Conservation (phyloP, 1,284 basidiomycete genomes). For the Leccinum solheimii region DNA sequence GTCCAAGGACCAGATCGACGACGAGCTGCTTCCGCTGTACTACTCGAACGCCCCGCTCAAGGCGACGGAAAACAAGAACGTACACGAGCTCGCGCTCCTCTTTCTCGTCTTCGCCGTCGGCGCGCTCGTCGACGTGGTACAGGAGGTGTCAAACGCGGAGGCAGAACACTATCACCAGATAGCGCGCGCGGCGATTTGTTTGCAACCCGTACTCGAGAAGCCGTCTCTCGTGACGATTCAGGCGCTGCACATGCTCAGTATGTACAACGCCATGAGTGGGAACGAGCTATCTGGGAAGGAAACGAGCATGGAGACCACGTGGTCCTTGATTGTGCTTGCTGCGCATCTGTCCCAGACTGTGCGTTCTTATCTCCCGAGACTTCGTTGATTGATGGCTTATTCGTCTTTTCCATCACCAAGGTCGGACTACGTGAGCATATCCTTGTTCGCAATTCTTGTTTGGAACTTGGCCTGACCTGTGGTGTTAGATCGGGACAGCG, state of each 20-base stretch:
- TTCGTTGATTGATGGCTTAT: slow-evolving; percentile 10
- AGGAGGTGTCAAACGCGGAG: slow-evolving; percentile 38
- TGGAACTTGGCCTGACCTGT: slow-evolving; percentile 14
- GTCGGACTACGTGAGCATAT: slow-evolving; percentile 55
- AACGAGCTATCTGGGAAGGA: slow-evolving; percentile 38
- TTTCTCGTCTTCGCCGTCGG: slow-evolving; percentile 66
- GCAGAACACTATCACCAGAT: slow-evolving; percentile 66
- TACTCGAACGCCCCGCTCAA: slow-evolving; percentile 35
- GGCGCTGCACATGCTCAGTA: slow-evolving; percentile 56
- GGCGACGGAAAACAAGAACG: slow-evolving; percentile 37
- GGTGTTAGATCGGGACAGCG: slow-evolving; percentile 55
- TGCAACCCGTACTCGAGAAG: slow-evolving; percentile 64
- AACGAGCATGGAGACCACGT: slow-evolving; percentile 60
- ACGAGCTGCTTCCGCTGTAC: slow-evolving; percentile 54
- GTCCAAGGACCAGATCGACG: slow-evolving; percentile 48
- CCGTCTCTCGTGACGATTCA: slow-evolving; percentile 67
- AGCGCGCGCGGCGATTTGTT: slow-evolving; percentile 55
- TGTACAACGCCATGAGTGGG: slow-evolving; percentile 52
- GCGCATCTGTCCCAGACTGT: slow-evolving; percentile 61
- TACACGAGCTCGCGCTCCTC: slow-evolving; percentile 58
- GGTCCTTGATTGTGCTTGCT: slow-evolving; percentile 57
- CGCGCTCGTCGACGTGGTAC: slow-evolving; percentile 48
- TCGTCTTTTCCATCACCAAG: slow-evolving; percentile 35
- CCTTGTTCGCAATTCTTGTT: not conserved
- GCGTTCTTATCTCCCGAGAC: slow-evolving; percentile 27